phyloP scores from a whole-genome alignment of 1,139 yeast genomes.

The Zhuliangozyma parablackwelliae region DNA sequence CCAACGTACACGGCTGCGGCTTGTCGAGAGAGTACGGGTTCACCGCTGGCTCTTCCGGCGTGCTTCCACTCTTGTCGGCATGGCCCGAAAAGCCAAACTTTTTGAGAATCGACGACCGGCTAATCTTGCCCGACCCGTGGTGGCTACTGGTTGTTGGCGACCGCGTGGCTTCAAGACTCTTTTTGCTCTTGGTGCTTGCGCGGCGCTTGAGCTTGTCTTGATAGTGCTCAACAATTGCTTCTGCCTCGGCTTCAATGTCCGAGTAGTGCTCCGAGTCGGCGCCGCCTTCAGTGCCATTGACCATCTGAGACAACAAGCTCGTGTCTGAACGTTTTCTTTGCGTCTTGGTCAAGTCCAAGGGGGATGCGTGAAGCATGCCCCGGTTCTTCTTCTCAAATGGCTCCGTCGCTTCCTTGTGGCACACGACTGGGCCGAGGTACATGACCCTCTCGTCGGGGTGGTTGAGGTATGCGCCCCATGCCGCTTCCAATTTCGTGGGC shows the following conservation, averaged over 20 bases:
- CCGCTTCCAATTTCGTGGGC: constrained; percentile 56
- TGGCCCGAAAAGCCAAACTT: constrained; percentile 21
- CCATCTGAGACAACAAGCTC: constrained; percentile 51
- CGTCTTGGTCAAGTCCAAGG: constrained; percentile 38
- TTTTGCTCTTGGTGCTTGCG: constrained; percentile 7
- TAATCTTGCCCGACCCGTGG: constrained; percentile 1
- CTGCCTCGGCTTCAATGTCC: constrained; percentile 16
- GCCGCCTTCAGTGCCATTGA: constrained; percentile 37
- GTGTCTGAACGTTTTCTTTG: constrained; percentile 17
- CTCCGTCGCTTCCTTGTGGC: constrained; percentile 36
- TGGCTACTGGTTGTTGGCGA: constrained; percentile 4
- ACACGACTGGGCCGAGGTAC: constrained; percentile 54
- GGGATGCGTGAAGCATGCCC: constrained; percentile 59
- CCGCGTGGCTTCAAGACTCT: constrained; percentile 7
- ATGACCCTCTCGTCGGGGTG: constrained; percentile 69
- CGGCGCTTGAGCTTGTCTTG: constrained; percentile 17
- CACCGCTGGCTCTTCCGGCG: constrained; percentile 12
- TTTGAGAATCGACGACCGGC: constrained; percentile 22
- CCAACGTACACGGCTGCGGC: constrained; percentile 40
- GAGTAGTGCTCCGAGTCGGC: constrained; percentile 4
- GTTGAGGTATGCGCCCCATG: constrained; percentile 59
- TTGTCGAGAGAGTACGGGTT: constrained; percentile 30
- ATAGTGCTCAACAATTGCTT: constrained; percentile 26
- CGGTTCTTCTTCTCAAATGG: constrained; percentile 52
- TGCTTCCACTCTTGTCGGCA: constrained; percentile 12